Percentiles rank a stretch among this genome's conserved stretches.
phyloP scores from a whole-genome alignment of 2,329 filamentous ascomycete genomes.

The Exserohilum turcica region DNA sequence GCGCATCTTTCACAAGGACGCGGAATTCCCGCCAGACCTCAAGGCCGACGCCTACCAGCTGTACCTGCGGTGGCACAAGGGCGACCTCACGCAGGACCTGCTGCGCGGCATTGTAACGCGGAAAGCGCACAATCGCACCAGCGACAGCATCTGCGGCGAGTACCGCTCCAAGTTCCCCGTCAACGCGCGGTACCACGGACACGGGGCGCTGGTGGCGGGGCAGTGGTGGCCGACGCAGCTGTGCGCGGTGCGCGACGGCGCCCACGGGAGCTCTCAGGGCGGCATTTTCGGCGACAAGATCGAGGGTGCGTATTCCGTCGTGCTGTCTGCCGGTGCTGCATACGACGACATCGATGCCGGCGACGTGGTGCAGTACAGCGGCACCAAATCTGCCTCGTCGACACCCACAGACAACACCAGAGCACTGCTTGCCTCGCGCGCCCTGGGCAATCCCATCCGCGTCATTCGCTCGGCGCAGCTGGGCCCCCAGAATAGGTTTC shows the following conservation, averaged over 20 bases:
- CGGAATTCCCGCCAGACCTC: conserved; percentile 54
- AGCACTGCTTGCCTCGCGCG: conserved; percentile 50
- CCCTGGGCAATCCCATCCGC: conserved; percentile 50
- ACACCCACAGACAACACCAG: conserved; percentile 48
- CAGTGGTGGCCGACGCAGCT: conserved; percentile 63
- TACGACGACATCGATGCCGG: conserved; percentile 60
- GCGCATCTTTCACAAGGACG: conserved; percentile 45
- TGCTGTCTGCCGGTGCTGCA: conserved; percentile 54
- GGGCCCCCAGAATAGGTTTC: conserved; percentile 44
- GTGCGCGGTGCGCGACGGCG: conserved; percentile 58
- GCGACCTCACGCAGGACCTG: conserved; percentile 53
- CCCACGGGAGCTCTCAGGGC: conserved; percentile 56
- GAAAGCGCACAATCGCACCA: conserved; percentile 25
- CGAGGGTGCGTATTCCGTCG: conserved; percentile 60
- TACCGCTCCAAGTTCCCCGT: conserved; percentile 24
- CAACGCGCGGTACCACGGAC: conserved; percentile 45
- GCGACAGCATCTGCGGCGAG: conserved; percentile 31
- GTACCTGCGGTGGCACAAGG: conserved; percentile 52
- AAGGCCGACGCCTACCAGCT: conserved; percentile 54
- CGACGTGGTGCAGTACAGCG: conserved; percentile 57
- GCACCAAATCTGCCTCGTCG: conserved; percentile 51
- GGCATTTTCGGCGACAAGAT: conserved; percentile 55
- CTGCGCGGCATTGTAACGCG: conserved; percentile 51
- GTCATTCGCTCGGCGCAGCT: conserved; percentile 57
- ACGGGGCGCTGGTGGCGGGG: conserved; percentile 51